Evolutionary conservation across 805 yeast species (phyloP), one percentile per base, ranked within the genome.

Genomic region (Ogataea polymorpha): DNA sequence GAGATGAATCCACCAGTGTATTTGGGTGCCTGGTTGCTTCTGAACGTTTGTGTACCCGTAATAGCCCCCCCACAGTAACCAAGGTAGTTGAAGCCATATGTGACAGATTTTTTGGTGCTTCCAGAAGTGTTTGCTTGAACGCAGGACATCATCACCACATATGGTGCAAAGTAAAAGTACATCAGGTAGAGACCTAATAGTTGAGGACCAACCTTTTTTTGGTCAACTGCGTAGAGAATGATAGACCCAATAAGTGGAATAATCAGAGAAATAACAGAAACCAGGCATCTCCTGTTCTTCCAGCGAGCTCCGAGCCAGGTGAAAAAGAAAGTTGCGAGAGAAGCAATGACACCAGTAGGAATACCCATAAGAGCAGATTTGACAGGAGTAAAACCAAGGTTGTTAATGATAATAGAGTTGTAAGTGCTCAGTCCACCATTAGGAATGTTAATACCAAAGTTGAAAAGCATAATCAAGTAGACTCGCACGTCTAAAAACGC

Each of bases 21-120:
- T 42, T 70, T 58, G 35, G 82, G 81, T 6, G 70, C 65, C 47
- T 71, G 72, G n/a, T 50, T 55, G 7, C 52, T 60, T 49, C 67
- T 65, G 75, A 79, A 77, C 16, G 75, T 48, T 53, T 75, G 81
- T 4, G 82, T 80, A 6, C 77, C 71, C 20, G 75, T 68, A 15
- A 75, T 65, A 45, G 75, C 75, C 20, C 75, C 64, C 29, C 75
- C 54, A 44, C 73, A 65, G 41, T 69, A 75, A 12, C 68, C 67
- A 21, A 67, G 61, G 23, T 42, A 46, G 41, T 46, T 42, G 35
- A 42, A 33, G 3, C 46, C 72, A 73, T 65, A 20, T 64, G 59
- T 46, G 70, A 49, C 20, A 67, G 73, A 45, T 66, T 72, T 59
- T 78, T 70, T 77, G 9, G 82, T 74, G 48, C 74, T 66, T 30